These are phyloP conservation scores for Globisporangium camurandrum DNA, from an alignment of 352 stramenopile species.

Conservation along the genomic window DNA sequence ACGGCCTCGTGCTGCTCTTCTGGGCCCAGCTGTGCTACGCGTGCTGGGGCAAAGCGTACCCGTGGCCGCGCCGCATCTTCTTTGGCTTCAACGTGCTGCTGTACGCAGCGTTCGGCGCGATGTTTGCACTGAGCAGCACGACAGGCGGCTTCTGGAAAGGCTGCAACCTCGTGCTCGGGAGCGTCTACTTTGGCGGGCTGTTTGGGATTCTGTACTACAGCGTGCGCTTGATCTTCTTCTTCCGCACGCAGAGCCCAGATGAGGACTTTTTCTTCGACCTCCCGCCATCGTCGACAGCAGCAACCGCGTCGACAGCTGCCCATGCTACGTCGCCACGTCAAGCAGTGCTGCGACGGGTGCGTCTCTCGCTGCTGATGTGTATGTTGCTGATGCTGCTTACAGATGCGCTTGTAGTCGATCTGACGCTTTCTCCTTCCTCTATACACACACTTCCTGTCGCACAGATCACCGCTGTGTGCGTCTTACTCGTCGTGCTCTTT, in stretches of 20 bases:
- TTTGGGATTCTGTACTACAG: slow-evolving; percentile 78
- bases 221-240: slow-evolving; percentile 71
- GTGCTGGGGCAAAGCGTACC: slow-evolving; percentile 65
- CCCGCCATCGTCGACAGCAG: slow-evolving; percentile 18
- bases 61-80: slow-evolving; percentile 67
- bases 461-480: slow-evolving; percentile 71
- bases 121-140: slow-evolving; percentile 37
- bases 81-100: slow-evolving; percentile 72
- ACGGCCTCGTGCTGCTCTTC: slow-evolving; percentile 79
- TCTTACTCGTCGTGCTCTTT: slow-evolving; percentile 66
- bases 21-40: slow-evolving; percentile 82
- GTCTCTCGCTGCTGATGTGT: neutral
- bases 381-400: slow-evolving; percentile 7
- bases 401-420: slow-evolving; percentile 6
- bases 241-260: slow-evolving; percentile 58
- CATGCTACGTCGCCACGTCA: slow-evolving; percentile 37
- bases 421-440: neutral
- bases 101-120: slow-evolving; percentile 45
- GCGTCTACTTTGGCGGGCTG: slow-evolving; percentile 54
- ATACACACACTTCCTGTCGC: neutral
- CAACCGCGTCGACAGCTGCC: slow-evolving; percentile 3
- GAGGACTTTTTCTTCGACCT: slow-evolving; percentile 83
- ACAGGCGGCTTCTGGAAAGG: slow-evolving; percentile 51
- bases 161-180: slow-evolving; percentile 60
- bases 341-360: slow-evolving; percentile 56